Base-by-base conservation (phyloP, 1,284 basidiomycete genomes). In the Microbotryum lychnidis-dioicae region DNA sequence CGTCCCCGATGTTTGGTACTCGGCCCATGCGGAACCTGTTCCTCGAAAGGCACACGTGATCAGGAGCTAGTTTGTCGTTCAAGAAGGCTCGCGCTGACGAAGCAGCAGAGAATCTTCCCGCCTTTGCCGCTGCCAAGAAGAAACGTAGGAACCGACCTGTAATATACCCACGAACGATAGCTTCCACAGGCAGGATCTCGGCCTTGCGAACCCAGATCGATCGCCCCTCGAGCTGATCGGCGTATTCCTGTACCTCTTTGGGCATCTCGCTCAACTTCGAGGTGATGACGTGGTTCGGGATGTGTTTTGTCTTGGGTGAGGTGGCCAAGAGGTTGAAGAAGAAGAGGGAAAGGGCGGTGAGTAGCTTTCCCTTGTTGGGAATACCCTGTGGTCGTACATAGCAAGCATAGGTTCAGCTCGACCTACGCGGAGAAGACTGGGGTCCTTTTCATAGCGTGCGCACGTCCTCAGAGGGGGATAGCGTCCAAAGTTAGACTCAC, bases 151-250 rank as follows among this genome's bases (percentile, higher is more conserved):
- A 71, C 81, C 65, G 61, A 87, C 93, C 93, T 31, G 94, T 90
- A 64, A 99, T 81, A 77, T 98, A 98, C 5, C 94, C 94, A 64
- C 96, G 80, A 18, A 98, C 94, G 71, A 98, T 98, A 4, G 89
- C 92, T 76, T 99, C 96, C n/a, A 98, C 82, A 51, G 90, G 91
- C 33, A 98, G 79, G 20, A 99, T 88, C 73, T 87, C 82, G 9
- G 92, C 93, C 72, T 87, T 91, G 73, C 80, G 83, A 16, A 98
- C 94, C 56, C 97, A 85, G 87, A 98, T 97, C 6, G 86, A 80
- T 27, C 94, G 80, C 1, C 87, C 93, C 61, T 87, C 82, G 20
- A 98, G 82, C 77, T 89, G 79, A 62, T 78, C 74, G 46, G 75
- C 71, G 76, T 80, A 79, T 69, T 78, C 83, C 54, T 83, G 81